phyloP scores from a whole-genome alignment of 1,284 basidiomycete genomes.

The Rhodotorula glutinis region DNA sequence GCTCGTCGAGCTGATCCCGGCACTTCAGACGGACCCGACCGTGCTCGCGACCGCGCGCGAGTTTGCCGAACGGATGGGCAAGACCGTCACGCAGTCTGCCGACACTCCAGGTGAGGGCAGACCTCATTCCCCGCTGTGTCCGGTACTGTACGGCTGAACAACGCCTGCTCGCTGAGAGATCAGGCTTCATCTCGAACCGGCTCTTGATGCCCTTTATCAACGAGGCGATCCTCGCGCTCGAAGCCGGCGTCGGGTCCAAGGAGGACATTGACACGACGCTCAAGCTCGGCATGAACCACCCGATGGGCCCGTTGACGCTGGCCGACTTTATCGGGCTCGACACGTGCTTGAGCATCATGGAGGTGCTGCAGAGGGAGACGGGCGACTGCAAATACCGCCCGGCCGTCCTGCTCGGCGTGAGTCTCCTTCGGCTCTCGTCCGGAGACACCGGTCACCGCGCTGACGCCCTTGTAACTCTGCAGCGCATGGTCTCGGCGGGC shows the following conservation, averaged over 20 bases:
- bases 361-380: conserved; percentile 71
- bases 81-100: conserved; percentile 83
- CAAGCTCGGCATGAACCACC: conserved; percentile 89
- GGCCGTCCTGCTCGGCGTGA: conserved; percentile 69
- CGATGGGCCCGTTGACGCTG: conserved; percentile 62
- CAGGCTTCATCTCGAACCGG: conserved; percentile 69
- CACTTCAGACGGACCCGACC: conserved; percentile 77
- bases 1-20: conserved; percentile 73
- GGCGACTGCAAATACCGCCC: conserved; percentile 97
- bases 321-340: conserved; percentile 45
- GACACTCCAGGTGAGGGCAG: conserved; percentile 66
- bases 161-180: too few relatives aligned
- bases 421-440: neutral
- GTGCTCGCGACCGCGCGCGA: conserved; percentile 71
- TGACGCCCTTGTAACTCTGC: neutral
- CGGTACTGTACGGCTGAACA: too few relatives aligned
- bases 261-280: conserved; percentile 96
- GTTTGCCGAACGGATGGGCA: conserved; percentile 85
- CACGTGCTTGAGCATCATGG: conserved; percentile 76
- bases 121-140: too few relatives aligned
- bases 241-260: conserved; percentile 82
- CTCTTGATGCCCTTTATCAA: conserved; percentile 90
- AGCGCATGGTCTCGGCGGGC: conserved; percentile 89
- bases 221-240: conserved; percentile 86
- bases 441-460: neutral